phyloP scores from a whole-genome alignment of 2,329 filamentous ascomycete genomes.

The Beauveria australis region DNA sequence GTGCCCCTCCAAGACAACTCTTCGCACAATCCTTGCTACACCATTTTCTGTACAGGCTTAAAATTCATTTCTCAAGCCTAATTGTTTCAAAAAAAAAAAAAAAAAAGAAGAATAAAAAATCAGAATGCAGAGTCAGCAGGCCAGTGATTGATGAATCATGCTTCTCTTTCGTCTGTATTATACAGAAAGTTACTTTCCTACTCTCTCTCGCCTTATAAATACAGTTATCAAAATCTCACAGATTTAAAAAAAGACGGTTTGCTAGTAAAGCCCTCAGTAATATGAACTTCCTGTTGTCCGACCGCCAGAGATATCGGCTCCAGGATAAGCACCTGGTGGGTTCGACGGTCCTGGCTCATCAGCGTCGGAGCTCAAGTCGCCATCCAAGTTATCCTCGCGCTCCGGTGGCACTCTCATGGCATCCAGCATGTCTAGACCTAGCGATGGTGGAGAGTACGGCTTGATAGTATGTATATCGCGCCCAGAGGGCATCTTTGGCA shows the following conservation, averaged over 20 bases:
- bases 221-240: neutral
- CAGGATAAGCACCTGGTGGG: slow-evolving; percentile 44
- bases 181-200: neutral
- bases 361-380: slow-evolving; percentile 31
- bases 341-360: slow-evolving; percentile 23
- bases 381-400: slow-evolving; percentile 24
- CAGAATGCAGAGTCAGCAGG: neutral
- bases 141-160: neutral
- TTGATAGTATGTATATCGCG: slow-evolving; percentile 73
- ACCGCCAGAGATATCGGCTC: slow-evolving; percentile 29
- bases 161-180: neutral
- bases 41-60: too few relatives aligned
- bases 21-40: neutral
- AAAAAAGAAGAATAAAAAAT: too few relatives aligned
- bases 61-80: too few relatives aligned
- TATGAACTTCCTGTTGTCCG: slow-evolving; percentile 27
- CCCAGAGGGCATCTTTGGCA: slow-evolving; percentile 77
- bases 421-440: slow-evolving; percentile 59
- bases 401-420: slow-evolving; percentile 41
- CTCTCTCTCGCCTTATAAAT: neutral
- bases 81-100: too few relatives aligned
- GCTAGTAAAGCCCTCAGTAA: slow-evolving; percentile 20
- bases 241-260: too few relatives aligned
- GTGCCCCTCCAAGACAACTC: slow-evolving; percentile 9
- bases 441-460: slow-evolving; percentile 54